These are phyloP conservation scores for Gastrolobium villosum DNA, from an alignment of 306 rosid genomes.

Conservation along the genomic window DNA sequence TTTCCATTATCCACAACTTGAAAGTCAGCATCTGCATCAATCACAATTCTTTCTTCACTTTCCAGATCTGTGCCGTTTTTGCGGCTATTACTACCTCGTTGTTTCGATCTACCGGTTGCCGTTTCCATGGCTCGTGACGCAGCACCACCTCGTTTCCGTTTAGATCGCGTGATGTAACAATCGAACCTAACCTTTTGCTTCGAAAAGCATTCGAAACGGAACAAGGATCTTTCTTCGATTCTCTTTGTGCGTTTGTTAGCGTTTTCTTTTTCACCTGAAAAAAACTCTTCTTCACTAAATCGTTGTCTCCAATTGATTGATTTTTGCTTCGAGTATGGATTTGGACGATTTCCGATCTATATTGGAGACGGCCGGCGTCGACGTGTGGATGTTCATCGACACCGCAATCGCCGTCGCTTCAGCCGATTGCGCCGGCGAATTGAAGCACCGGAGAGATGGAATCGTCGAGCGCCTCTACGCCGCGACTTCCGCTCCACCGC, in stretches of 20 bases:
- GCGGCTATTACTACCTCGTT: constrained; percentile 14
- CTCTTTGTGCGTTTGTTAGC: constrained; percentile 29
- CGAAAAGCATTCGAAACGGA: constrained; percentile 14
- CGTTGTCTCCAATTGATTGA: constrained; percentile 12
- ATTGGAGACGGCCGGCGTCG: constrained; percentile 80
- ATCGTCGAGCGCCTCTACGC: constrained; percentile 82
- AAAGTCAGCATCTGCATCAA: background rate
- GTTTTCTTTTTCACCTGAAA: constrained; percentile 1
- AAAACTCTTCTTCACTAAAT: background rate
- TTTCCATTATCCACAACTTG: constrained; percentile 31
- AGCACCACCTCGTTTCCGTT: background rate
- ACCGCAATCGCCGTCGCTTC: constrained; percentile 89
- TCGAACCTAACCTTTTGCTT: constrained; percentile 7
- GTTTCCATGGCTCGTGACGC: background rate
- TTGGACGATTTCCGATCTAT: constrained; percentile 87
- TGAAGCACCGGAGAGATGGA: constrained; percentile 80
- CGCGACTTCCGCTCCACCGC: constrained; percentile 50
- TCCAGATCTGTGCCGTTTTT: constrained; percentile 57
- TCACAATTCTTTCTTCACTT: constrained; percentile 22
- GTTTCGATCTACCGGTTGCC: constrained; percentile 35
- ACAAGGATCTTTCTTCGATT: constrained; percentile 35
- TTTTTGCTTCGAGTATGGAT: constrained; percentile 60
- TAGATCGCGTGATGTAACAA: constrained; percentile 44
- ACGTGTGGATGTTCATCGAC: constrained; percentile 85
- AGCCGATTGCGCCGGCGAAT: constrained; percentile 62